These are phyloP conservation scores for Taiwanofungus camphoratus DNA, from an alignment of 1,284 basidiomycete species.

Conservation along the genomic window DNA sequence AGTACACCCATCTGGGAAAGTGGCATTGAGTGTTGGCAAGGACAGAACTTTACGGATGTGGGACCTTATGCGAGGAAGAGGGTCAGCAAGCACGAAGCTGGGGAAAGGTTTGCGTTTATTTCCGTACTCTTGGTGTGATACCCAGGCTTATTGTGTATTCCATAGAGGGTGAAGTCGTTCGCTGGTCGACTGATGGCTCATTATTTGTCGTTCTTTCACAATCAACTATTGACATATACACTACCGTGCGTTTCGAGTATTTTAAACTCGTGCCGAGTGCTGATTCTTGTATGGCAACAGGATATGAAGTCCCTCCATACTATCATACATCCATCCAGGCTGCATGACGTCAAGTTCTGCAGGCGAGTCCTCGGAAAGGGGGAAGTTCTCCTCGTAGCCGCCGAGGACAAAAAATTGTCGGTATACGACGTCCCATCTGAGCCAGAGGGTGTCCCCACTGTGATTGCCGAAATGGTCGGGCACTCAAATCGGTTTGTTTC, in stretches of 20 bases:
- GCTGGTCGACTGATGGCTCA: constrained; percentile 75
- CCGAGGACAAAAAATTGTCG: constrained; percentile 81
- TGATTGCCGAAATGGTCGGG: constrained; percentile 63
- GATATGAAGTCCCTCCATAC: constrained; percentile 50
- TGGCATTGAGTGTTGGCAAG: constrained; percentile 87
- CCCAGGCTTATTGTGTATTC: constrained; percentile 1
- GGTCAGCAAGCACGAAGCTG: constrained; percentile 82
- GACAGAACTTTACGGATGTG: constrained; percentile 93
- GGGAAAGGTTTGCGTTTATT: constrained; percentile 59
- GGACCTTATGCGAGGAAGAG: constrained; percentile 95
- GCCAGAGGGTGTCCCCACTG: constrained; percentile 34
- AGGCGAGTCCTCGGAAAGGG: constrained; percentile 43
- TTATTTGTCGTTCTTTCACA: constrained; percentile 77
- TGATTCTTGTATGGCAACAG: constrained; percentile 8
- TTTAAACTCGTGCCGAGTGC: background rate
- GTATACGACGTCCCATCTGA: constrained; percentile 57
- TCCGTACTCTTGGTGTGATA: constrained; percentile 4
- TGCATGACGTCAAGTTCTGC: constrained; percentile 78
- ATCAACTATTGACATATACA: constrained; percentile 76
- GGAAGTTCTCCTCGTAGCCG: constrained; percentile 74
- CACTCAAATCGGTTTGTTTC: constrained; percentile 65
- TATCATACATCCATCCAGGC: constrained; percentile 68
- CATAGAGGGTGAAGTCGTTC: constrained; percentile 88
- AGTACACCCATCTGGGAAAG: constrained; percentile 88
- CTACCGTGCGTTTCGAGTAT: constrained; percentile 49